Percentiles rank a stretch among this genome's conserved stretches.
Conservation (phyloP, 1,284 basidiomycete genomes). For the Cryptococcus sp. region DNA sequence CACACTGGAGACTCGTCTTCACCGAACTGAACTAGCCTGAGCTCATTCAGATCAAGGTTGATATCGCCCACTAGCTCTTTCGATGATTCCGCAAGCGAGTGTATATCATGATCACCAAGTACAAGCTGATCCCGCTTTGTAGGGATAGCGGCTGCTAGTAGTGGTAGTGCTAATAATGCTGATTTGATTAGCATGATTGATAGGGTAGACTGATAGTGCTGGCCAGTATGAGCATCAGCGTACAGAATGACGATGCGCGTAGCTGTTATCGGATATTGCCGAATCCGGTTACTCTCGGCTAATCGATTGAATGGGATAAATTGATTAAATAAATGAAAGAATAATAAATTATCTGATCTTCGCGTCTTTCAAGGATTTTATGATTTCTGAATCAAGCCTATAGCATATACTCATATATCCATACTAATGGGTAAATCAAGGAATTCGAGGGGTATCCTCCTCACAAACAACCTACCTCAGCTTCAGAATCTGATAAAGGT, state of each 20-base stretch:
- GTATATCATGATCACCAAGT: background rate
- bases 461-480: conserved; percentile 57
- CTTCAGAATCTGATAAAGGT: conserved; percentile 92
- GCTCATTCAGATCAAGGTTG: conserved; percentile 62
- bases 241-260: background rate
- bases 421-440: conserved; percentile 44
- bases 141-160: conserved; percentile 30
- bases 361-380: background rate
- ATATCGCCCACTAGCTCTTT: conserved; percentile 2
- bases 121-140: conserved; percentile 1
- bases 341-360: background rate
- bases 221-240: too few relatives aligned
- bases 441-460: conserved; percentile 45
- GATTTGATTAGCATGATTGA: conserved; percentile 26
- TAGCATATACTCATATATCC: conserved; percentile 1
- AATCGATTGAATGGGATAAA: background rate
- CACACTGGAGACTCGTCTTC: conserved; percentile 56
- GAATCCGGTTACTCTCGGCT: background rate
- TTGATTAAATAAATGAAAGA: background rate
- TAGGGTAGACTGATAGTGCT: too few relatives aligned
- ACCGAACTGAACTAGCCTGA: conserved; percentile 69
- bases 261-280: background rate
- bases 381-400: background rate
- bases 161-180: conserved; percentile 28
- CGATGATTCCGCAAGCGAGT: background rate